Percentiles rank a stretch among this genome's conserved stretches.
phyloP scores from a whole-genome alignment of 345 rosid genomes.

The Lenwebbia sp. region DNA sequence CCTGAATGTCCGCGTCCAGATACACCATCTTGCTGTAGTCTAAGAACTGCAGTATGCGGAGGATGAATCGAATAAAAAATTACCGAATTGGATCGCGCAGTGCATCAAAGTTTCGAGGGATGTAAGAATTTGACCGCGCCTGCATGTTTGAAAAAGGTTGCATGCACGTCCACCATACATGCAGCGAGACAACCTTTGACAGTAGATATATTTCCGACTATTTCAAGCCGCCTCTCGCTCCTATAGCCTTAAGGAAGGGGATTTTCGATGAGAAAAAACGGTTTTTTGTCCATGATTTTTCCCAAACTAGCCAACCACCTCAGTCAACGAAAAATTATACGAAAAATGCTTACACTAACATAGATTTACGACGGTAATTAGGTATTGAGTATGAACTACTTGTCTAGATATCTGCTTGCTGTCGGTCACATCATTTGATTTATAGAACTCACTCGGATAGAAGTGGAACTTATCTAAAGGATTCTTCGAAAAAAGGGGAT shows the following conservation, averaged over 20 bases:
- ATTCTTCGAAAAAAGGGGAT: not conserved
- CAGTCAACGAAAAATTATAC: not conserved
- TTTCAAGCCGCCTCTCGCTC: not conserved
- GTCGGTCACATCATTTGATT: not conserved
- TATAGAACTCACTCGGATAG: not conserved
- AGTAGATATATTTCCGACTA: not conserved
- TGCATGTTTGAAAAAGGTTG: not conserved
- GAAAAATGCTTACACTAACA: not conserved
- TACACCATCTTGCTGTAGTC: slow-evolving; percentile 76
- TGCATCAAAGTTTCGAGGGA: not conserved
- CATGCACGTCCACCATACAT: not conserved
- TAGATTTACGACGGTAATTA: not conserved
- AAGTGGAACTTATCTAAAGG: not conserved
- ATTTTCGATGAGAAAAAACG: not conserved
- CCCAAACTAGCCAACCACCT: not conserved
- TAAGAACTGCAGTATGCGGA: slow-evolving; percentile 25
- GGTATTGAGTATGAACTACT: not conserved
- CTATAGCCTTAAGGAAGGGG: not conserved
- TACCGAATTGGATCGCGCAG: not conserved
- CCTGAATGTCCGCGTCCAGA: slow-evolving; percentile 79
- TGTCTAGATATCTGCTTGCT: not conserved
- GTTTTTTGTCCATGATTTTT: not conserved
- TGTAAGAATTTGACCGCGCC: not conserved
- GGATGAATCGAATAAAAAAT: not conserved
- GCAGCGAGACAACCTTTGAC: not conserved